Base-by-base conservation (phyloP, 2,329 filamentous ascomycete species). In the Cercospora canescens region DNA sequence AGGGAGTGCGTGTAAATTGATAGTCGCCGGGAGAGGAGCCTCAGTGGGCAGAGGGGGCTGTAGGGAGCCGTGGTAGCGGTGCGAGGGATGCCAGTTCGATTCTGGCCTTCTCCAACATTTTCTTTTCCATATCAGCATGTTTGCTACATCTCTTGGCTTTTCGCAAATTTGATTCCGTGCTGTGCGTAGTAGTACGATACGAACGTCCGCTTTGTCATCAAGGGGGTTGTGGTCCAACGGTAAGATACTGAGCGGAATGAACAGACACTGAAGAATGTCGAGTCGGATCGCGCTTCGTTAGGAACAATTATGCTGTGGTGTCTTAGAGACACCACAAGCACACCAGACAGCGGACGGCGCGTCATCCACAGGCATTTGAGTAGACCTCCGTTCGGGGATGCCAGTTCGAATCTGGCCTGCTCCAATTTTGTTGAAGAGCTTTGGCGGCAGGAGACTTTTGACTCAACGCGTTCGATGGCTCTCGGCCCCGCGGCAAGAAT, bases 41-140 rank as follows among this genome's bases (percentile, higher is more conserved):
- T 26, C 21, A 48, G 18, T 48, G 18, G 18, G 41, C 41, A 11
- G 21, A 24, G 11, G 12, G 24, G 18, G 18, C 18, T 21, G 39
- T 32, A 32, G 30, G 30, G n/a, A n/a, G 30, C 30, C 30, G 30
- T 6, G 9, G 30, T 32, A 48, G n/a, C n/a, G 32, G 34, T 59
- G 56, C 37, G 56, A 59, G 35, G 37, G 59, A 61, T 62, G 39
- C 45, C 34, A 48, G 59, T 54, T 62, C 59, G 18, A 62, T 14
- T 54, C 59, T 48, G 59, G 59, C 28, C 41, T 62, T 34, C 39
- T 62, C 59, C 59, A 52, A 21, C 41, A 14, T 52, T n/a, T 45
- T 39, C 35, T 50, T 61, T 61, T 61, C 30, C 7, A 21, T 30
- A 28, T n/a, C 55, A 24, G 28, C 24, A 50, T 24, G 24, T 50